phyloP scores from a whole-genome alignment of 345 rosid genomes.

The Boechera divaricarpa region DNA sequence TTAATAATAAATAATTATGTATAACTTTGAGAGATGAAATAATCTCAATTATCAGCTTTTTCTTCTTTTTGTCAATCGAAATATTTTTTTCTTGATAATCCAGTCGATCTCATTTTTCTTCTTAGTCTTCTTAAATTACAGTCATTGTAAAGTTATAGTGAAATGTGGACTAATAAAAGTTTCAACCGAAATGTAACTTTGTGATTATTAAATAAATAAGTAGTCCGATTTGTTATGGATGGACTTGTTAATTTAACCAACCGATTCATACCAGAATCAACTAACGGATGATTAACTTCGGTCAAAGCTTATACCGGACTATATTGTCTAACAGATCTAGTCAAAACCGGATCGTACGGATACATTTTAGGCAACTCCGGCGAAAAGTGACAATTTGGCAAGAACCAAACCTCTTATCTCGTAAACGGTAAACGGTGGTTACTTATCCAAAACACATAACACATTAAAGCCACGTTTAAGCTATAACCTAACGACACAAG shows the following conservation, averaged over 20 bases:
- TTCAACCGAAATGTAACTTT: background rate
- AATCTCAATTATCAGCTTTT: too few species aligned
- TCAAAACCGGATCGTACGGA: background rate
- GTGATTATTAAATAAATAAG: background rate
- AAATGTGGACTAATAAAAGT: background rate
- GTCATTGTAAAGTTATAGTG: too few species aligned
- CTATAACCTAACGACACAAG: conserved; percentile 2
- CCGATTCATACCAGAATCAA: background rate
- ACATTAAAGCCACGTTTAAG: conserved; percentile 10
- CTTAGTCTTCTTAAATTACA: too few species aligned
- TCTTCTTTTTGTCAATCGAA: too few species aligned
- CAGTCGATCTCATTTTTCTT: too few species aligned
- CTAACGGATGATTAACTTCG: background rate
- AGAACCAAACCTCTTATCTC: conserved; percentile 31
- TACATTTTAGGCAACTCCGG: background rate
- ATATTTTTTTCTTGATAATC: too few species aligned
- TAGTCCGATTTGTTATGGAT: background rate
- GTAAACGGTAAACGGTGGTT: conserved; percentile 13
- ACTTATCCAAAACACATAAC: conserved; percentile 20
- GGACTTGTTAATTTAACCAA: too few species aligned
- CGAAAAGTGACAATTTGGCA: conserved; percentile 1
- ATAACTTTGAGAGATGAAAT: too few species aligned
- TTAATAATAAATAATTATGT: too few species aligned
- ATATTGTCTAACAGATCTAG: background rate
- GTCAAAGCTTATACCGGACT: background rate